phyloP scores from a whole-genome alignment of 768 basidiomycete genomes.

The Xerocomellus chrysenteron region DNA sequence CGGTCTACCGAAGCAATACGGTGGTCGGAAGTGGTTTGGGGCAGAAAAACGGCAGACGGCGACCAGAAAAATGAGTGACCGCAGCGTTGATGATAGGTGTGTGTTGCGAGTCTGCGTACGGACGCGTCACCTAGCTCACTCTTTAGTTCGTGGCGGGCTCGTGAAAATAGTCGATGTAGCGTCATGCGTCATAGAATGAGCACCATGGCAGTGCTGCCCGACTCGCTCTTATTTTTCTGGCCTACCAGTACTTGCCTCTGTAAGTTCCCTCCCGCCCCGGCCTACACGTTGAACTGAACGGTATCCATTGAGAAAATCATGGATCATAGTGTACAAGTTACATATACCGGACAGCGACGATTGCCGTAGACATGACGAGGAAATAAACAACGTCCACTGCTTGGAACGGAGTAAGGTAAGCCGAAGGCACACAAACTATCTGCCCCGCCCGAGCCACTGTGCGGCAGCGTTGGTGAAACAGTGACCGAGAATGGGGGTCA shows the following conservation, averaged over 20 bases:
- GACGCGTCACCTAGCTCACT: not conserved
- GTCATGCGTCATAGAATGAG: not conserved
- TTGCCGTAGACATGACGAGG: conserved; percentile 5
- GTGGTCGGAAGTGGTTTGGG: conserved; percentile 57
- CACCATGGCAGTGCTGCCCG: not conserved
- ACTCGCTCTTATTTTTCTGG: not conserved
- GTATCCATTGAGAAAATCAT: not conserved
- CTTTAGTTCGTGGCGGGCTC: not conserved
- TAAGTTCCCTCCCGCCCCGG: not conserved
- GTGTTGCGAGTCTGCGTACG: conserved; percentile 7
- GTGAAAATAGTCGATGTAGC: not conserved
- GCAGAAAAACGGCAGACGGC: conserved; percentile 24
- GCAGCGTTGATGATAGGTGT: conserved; percentile 40
- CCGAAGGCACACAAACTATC: not conserved
- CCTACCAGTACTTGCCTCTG: not conserved
- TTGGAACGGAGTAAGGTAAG: not conserved
- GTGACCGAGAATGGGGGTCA: not conserved
- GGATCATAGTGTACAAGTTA: conserved; percentile 8
- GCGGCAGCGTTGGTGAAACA: not conserved
- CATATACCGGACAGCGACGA: not conserved
- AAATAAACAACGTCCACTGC: conserved; percentile 8
- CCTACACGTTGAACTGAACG: not conserved
- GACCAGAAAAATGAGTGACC: conserved; percentile 36
- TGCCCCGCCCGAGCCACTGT: conserved; percentile 5
- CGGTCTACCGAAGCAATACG: conserved; percentile 26